Base-by-base conservation (phyloP, 2,329 filamentous ascomycete species). In the Metarhizium guizhouense region DNA sequence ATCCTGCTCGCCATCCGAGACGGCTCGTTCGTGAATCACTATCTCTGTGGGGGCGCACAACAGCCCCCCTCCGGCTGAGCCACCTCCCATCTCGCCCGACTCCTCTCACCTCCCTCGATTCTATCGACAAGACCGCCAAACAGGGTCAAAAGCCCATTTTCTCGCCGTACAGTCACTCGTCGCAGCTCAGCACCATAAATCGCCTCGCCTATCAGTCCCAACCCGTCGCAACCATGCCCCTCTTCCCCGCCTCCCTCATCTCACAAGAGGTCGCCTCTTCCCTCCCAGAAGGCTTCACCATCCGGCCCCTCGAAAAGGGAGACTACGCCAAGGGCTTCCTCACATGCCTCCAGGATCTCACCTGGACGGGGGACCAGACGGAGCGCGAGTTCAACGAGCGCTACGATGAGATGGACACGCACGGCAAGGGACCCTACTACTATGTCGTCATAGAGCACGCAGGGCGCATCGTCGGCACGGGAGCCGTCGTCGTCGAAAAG, bases 311-410 rank as follows among this genome's bases (percentile, higher is more conserved):
- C 34, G 77, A 82, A 63, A 82, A 81, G 62, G 74, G 72, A 56
- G 89, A 94, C 71, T 90, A 85, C 71, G 71, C 74, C 48, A 79
- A 77, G 49, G 87, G 87, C 56, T 91, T 91, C 69, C 79, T 93
- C 52, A 85, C 90, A 62, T 87, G 89, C 18, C 76, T 94, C 57
- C 77, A 83, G 32, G 87, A 90, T 16, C 76, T 94, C 56, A 93
- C 89, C 1, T 88, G 84, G 53, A 87, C 92, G 42, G 88, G 87
- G 51, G 84, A 91, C 47, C 80, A 90, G 55, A 79, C 77, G 7
- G 78, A 86, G 65, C 74, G 79, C 56, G 77, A 82, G 58, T 93
- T 86, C 77, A 78, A 83, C 63, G 74, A 82, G 64, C 80, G 86
- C 42, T 91, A 85, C 68, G 84, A 86, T 59, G 84, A 86, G 59